Evolutionary conservation across 208 protist genomes (phyloP).

Genomic region (Novymonas esmeraldas): DNA sequence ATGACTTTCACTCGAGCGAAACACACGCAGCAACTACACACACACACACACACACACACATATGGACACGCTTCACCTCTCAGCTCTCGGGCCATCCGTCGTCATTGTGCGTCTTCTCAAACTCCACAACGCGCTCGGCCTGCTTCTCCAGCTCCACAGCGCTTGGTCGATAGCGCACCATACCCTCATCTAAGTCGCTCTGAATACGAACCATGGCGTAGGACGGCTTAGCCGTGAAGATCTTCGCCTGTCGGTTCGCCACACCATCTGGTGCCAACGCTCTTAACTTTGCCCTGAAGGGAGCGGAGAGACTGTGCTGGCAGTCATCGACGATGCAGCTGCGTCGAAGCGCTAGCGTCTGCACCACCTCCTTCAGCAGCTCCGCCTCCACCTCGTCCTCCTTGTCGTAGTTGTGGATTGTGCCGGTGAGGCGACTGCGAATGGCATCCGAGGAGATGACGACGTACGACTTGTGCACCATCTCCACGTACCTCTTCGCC

Average conservation of each 20-base stretch:
- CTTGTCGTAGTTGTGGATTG: conserved; percentile 48
- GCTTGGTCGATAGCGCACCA: conserved; percentile 38
- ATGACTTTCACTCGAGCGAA: conserved; percentile 4
- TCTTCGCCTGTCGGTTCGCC: conserved; percentile 58
- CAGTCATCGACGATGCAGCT: conserved; percentile 79
- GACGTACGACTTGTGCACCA: conserved; percentile 61
- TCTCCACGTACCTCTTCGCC: conserved; percentile 63
- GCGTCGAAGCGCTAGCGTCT: conserved; percentile 41
- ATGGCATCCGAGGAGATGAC: conserved; percentile 59
- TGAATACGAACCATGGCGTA: conserved; percentile 65
- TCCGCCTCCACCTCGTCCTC: conserved; percentile 64
- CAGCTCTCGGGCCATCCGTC: conserved; percentile 74
- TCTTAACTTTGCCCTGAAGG: conserved; percentile 58
- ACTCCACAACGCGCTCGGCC: conserved; percentile 29
- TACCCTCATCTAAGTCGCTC: conserved; percentile 56
- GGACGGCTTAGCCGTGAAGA: conserved; percentile 65
- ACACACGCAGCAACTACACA: neutral
- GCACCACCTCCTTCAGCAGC: conserved; percentile 52
- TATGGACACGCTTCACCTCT: neutral
- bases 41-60: neutral
- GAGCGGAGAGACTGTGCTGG: conserved; percentile 50
- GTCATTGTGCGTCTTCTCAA: conserved; percentile 37
- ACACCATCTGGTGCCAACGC: conserved; percentile 25
- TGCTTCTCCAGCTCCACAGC: conserved; percentile 62
- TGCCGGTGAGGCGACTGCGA: conserved; percentile 47